Percentiles rank a stretch among this genome's conserved stretches.
Evolutionary conservation across 441 rosid genomes (phyloP).

Genomic region (Adansonia madagascariensis): DNA sequence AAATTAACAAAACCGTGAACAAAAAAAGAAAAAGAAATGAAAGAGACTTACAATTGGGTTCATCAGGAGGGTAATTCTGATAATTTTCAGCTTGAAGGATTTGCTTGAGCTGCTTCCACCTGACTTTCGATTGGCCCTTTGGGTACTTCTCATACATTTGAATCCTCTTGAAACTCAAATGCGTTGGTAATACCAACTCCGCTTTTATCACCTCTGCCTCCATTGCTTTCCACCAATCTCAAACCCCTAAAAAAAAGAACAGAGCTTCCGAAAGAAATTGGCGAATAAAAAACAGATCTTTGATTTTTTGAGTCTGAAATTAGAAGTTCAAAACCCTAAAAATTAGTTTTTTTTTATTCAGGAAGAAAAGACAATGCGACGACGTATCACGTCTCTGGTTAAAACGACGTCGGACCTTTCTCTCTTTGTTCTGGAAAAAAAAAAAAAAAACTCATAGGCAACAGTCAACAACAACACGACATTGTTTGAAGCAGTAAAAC

Average conservation of each 20-base stretch:
- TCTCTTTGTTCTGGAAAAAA: no score
- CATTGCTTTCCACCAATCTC: neutral
- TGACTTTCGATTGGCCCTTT: constrained; percentile 79
- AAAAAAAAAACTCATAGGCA: neutral
- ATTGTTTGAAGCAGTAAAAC: no score
- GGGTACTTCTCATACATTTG: constrained; percentile 86
- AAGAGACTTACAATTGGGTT: constrained; percentile 61
- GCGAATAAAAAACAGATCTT: neutral
- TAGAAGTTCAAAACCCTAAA: neutral
- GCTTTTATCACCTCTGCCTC: constrained; percentile 57
- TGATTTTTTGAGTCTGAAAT: neutral
- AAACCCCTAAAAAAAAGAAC: neutral
- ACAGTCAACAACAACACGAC: neutral
- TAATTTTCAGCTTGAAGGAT: constrained; percentile 87
- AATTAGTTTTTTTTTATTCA: neutral
- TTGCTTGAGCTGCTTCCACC: constrained; percentile 98
- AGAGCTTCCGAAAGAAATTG: neutral
- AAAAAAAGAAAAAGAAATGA: no score
- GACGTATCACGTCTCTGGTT: neutral
- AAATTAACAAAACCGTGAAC: neutral
- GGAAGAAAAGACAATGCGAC: neutral
- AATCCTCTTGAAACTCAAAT: constrained; percentile 72
- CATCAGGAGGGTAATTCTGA: constrained; percentile 57
- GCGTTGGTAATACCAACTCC: constrained; percentile 73
- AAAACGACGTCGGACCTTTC: no score